These are phyloP conservation scores for Aspergillus flavus DNA, from an alignment of 2,329 filamentous ascomycete species.

Conservation along the genomic window DNA sequence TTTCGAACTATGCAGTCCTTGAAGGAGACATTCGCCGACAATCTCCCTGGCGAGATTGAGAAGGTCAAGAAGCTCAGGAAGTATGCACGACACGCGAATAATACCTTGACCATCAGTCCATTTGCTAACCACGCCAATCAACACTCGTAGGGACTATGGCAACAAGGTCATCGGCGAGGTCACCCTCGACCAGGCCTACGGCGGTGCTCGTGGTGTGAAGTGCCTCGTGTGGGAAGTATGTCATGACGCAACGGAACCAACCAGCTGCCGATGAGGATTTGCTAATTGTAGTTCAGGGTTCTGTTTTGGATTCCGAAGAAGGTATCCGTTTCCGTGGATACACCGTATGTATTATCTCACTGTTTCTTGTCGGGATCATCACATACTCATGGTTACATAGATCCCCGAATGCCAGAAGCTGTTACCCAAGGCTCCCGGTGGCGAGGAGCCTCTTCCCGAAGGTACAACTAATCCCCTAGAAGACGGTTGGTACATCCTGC, in stretches of 20 bases:
- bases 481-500: background rate
- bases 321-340: constrained; percentile 99
- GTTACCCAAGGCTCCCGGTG: constrained; percentile 94
- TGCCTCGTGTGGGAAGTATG: constrained; percentile 90
- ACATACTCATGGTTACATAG: constrained; percentile 40
- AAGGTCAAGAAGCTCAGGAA: constrained; percentile 99
- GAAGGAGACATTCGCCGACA: constrained; percentile 97
- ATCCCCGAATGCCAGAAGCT: constrained; percentile 98
- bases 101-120: background rate
- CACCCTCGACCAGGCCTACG: constrained; percentile 98
- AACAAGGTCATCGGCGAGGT: constrained; percentile 96
- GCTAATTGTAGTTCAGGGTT: constrained; percentile 57
- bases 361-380: background rate
- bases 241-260: background rate
- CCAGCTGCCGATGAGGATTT: background rate
- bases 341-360: constrained; percentile 59
- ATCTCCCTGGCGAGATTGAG: constrained; percentile 94
- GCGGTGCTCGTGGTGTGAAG: constrained; percentile 98
- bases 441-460: constrained; percentile 95
- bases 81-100: constrained; percentile 55
- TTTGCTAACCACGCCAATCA: constrained; percentile 23
- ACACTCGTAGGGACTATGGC: constrained; percentile 75
- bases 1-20: constrained; percentile 65
- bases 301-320: constrained; percentile 96
- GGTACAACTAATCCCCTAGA: constrained; percentile 51